These are phyloP conservation scores for Retiboletus fuscus DNA, from an alignment of 1,284 basidiomycete genomes.

Conservation along the genomic window DNA sequence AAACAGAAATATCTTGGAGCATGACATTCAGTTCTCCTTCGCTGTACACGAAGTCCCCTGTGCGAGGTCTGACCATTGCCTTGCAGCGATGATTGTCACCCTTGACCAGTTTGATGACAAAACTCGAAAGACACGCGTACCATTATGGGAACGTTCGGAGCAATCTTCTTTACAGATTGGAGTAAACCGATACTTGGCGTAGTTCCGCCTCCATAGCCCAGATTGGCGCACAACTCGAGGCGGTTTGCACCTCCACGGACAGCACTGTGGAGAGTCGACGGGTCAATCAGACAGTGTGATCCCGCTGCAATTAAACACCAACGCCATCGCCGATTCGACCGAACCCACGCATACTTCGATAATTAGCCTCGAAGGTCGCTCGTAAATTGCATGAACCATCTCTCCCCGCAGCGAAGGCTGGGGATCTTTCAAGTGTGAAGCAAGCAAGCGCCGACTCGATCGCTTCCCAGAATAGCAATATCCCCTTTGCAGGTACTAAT, in stretches of 20 bases:
- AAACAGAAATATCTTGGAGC: conserved; percentile 73
- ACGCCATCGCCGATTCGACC: conserved; percentile 78
- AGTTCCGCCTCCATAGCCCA: conserved; percentile 79
- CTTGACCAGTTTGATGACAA: neutral
- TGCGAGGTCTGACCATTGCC: conserved; percentile 83
- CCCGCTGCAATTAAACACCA: conserved; percentile 43
- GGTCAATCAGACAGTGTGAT: conserved; percentile 24
- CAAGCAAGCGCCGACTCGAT: neutral
- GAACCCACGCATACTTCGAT: conserved; percentile 87
- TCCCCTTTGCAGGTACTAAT: neutral
- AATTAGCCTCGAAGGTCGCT: conserved; percentile 42
- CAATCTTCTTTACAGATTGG: conserved; percentile 61
- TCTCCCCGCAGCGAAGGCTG: neutral
- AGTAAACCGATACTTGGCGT: conserved; percentile 82
- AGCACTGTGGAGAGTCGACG: conserved; percentile 60
- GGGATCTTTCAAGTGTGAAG: neutral
- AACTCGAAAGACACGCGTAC: conserved; percentile 57
- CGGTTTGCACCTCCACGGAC: conserved; percentile 75
- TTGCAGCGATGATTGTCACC: conserved; percentile 45
- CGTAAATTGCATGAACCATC: conserved; percentile 26
- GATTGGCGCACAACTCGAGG: conserved; percentile 81
- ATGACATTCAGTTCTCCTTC: conserved; percentile 74
- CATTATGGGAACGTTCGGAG: conserved; percentile 72
- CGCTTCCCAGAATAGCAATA: conserved; percentile 24
- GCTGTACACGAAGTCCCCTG: conserved; percentile 82